Base-by-base conservation (phyloP, 352 stramenopile genomes). In the Globisporangium nodosum region DNA sequence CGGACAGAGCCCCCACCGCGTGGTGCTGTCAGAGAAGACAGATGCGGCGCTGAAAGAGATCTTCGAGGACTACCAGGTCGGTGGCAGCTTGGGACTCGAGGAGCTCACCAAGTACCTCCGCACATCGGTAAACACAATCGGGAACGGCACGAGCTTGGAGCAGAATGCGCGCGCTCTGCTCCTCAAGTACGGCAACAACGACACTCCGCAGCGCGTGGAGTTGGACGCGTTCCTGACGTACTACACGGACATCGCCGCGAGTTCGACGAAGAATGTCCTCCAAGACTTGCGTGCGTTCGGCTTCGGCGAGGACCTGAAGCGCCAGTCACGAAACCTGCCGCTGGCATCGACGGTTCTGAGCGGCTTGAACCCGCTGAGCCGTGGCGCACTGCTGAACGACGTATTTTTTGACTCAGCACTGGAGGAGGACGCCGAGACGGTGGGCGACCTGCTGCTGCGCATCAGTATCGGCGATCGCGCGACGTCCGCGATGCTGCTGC, bases 331-430 rank as follows among this genome's bases (percentile, higher is more conserved):
- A 15, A 64, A 64, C 18, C 43, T 76, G 30, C 63, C 60, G 6
- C 72, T 74, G 20, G 70, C 71, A 33, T 56, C 61, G 40, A 72
- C 73, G 39, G 63, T 90, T 31, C 58, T 93, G 12, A 63, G 73
- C 30, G 63, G 58, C 0, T 49, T 96, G 46, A 86, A 70, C 31
- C 45, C 71, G 12, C 53, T 96, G 50, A 93, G 84, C 54, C 78
- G 76, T 2, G 62, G 54, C 40, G 79, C 87, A 18, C 60, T 96
- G 20, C 61, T 87, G 1, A 92, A 85, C 39, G 79, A 92, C 27
- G 81, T 88, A 13, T 94, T 96, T 59, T 84, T 96, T 35, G 84
- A 96, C 53, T 89, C 82, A 27, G 86, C 84, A 16, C 70, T 96
- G 5, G 86, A 96, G 57, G 86, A 96, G 67, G 84, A 96, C 62